phyloP scores from a whole-genome alignment of 257 asterid species.

The Verbascum thapsus region DNA sequence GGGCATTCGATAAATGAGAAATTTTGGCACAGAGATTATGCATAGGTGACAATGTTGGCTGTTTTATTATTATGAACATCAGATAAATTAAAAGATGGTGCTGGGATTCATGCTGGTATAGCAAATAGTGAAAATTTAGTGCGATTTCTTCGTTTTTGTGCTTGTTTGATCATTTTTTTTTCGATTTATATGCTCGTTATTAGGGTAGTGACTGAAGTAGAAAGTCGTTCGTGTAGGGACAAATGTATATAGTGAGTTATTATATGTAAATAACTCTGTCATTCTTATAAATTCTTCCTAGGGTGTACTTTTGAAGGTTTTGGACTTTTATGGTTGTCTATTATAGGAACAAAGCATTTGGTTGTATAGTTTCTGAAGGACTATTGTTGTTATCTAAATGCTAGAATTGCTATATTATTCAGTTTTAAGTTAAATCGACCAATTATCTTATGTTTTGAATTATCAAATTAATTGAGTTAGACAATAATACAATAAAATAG shows the following conservation, averaged over 20 bases:
- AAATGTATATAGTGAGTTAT: conserved; percentile 27
- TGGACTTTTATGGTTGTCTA: no score
- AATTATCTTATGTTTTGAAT: no score
- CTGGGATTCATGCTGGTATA: conserved; percentile 2
- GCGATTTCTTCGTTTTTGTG: background rate
- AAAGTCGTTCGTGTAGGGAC: conserved; percentile 23
- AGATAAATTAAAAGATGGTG: conserved; percentile 17
- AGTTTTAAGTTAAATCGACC: no score
- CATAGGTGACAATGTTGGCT: background rate
- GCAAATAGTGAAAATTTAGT: conserved; percentile 11
- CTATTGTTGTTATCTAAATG: no score
- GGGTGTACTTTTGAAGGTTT: no score
- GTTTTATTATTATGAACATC: background rate
- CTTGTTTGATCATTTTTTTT: conserved; percentile 26
- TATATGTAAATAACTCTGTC: conserved; percentile 37
- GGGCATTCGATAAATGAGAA: background rate
- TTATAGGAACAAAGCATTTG: no score
- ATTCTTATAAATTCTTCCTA: background rate
- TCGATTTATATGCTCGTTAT: background rate
- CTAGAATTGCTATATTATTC: no score
- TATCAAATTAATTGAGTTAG: no score
- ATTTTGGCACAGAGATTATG: conserved; percentile 13
- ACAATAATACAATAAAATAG: no score
- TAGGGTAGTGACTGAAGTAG: conserved; percentile 10
- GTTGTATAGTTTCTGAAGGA: no score